Evolutionary conservation across 352 stramenopile species (phyloP).

Genomic region (Phytophthora podocarpi): DNA sequence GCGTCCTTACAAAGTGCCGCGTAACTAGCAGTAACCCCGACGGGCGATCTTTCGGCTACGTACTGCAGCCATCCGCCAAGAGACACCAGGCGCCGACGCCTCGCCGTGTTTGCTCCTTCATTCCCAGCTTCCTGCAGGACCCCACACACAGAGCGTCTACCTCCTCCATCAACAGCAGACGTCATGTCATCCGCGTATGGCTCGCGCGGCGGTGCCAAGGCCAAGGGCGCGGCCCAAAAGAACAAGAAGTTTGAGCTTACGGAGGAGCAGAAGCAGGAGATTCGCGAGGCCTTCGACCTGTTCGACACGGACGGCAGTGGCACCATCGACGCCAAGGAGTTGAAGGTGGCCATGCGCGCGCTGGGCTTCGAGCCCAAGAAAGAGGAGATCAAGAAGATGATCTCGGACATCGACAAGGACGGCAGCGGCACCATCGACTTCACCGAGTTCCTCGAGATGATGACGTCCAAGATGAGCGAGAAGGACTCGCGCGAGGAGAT

Average conservation of each 20-base stretch:
- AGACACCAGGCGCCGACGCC: not conserved
- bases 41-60: conserved; percentile 22
- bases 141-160: too few species aligned
- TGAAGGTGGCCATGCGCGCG: conserved; percentile 96
- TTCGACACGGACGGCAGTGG: conserved; percentile 97
- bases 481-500: conserved; percentile 97
- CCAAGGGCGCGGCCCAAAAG: conserved; percentile 71
- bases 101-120: too few species aligned
- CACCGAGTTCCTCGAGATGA: conserved; percentile 98
- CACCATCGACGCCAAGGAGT: conserved; percentile 95
- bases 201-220: conserved; percentile 63
- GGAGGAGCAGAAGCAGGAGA: conserved; percentile 96
- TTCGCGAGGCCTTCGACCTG: conserved; percentile 96
- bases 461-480: conserved; percentile 97
- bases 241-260: conserved; percentile 90
- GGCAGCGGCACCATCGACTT: conserved; percentile 95
- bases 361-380: conserved; percentile 98
- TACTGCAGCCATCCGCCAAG: conserved; percentile 14
- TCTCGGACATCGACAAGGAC: conserved; percentile 96
- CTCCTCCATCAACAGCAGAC: too few species aligned
- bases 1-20: conserved; percentile 6
- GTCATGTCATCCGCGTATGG: conserved; percentile 77
- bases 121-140: too few species aligned
- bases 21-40: not conserved
- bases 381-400: conserved; percentile 98